These are phyloP conservation scores for Cercophora newfieldiana DNA, from an alignment of 495 filamentous ascomycete species.

Conservation along the genomic window DNA sequence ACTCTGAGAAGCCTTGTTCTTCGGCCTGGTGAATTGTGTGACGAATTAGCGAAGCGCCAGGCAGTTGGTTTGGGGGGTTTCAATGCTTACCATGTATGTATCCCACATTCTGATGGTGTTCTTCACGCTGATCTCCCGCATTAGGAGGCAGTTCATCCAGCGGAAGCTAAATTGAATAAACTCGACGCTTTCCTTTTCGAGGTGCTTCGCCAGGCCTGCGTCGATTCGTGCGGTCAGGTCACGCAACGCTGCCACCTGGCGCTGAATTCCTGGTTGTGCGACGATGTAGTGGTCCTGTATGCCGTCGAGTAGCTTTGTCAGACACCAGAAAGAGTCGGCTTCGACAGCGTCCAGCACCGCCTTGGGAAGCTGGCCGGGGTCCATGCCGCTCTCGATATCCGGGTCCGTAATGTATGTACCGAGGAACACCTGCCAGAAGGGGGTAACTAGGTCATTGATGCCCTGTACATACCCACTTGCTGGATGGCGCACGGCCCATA, in stretches of 20 bases:
- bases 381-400: conserved; percentile 93
- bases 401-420: conserved; percentile 89
- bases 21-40: conserved; percentile 65
- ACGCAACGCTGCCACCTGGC: conserved; percentile 83
- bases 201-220: conserved; percentile 75
- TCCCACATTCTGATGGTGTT: conserved; percentile 99
- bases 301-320: conserved; percentile 93
- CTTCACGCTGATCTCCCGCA: conserved; percentile 93
- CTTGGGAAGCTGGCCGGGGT: conserved; percentile 88
- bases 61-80: not conserved
- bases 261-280: conserved; percentile 92
- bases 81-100: conserved; percentile 80
- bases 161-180: conserved; percentile 99
- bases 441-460: conserved; percentile 96
- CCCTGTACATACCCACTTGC: conserved; percentile 98
- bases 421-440: conserved; percentile 96
- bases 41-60: conserved; percentile 3
- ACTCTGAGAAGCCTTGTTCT: conserved; percentile 96
- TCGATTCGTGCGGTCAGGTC: conserved; percentile 92
- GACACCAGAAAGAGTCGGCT: conserved; percentile 97
- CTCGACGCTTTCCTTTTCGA: conserved; percentile 87
- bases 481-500: conserved; percentile 97
- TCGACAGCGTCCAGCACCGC: conserved; percentile 95
- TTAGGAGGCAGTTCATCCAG: conserved; percentile 99
- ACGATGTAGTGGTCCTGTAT: conserved; percentile 99